Evolutionary conservation across 75 land plant genomes (phyloP).

Genomic region (Adiantum capillusveneris): DNA sequence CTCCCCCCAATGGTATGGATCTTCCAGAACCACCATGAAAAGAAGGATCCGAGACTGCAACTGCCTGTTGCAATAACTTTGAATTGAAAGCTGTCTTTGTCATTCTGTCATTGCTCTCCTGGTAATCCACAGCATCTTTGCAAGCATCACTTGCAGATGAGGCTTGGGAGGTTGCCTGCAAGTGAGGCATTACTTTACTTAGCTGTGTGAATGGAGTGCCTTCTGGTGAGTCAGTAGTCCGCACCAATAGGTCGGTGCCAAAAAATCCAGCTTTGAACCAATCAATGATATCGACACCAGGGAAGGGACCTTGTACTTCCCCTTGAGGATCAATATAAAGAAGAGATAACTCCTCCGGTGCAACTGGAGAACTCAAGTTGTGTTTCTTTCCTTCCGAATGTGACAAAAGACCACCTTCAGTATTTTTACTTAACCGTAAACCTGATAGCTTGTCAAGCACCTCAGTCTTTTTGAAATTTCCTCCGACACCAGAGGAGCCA

Average conservation of each 20-base stretch:
- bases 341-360: conserved; percentile 64
- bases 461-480: too few relatives aligned
- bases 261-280: conserved; percentile 98
- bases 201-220: conserved; percentile 63
- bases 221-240: conserved; percentile 73
- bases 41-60: too few relatives aligned
- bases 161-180: conserved; percentile 7
- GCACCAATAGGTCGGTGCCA: conserved; percentile 78
- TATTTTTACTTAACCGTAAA: too few relatives aligned
- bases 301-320: conserved; percentile 84
- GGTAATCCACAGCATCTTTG: too few relatives aligned
- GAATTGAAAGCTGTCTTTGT: not conserved
- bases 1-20: not conserved
- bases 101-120: too few relatives aligned
- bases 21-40: too few relatives aligned
- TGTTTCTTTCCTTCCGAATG: too few relatives aligned
- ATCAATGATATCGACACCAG: conserved; percentile 75
- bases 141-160: too few relatives aligned
- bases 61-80: too few relatives aligned
- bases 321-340: conserved; percentile 93
- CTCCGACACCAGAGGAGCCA: too few relatives aligned
- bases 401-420: too few relatives aligned
- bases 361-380: not conserved
- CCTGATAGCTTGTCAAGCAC: too few relatives aligned
- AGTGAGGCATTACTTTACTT: conserved; percentile 80